phyloP scores from a whole-genome alignment of 768 basidiomycete genomes.

The Tulasnella sp. region DNA sequence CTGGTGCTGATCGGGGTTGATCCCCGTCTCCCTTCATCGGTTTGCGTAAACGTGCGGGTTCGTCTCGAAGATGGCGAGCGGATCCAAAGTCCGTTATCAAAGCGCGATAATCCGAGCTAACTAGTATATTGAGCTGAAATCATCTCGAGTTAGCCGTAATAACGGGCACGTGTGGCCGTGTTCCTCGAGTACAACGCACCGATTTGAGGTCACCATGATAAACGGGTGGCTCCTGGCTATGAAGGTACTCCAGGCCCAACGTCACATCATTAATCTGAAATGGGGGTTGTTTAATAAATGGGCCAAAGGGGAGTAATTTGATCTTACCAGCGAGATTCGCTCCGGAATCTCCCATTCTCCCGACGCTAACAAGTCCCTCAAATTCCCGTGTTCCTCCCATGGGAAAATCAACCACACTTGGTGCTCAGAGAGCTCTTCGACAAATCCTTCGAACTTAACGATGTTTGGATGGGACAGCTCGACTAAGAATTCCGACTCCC shows the following conservation, averaged over 20 bases:
- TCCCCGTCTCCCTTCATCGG: neutral
- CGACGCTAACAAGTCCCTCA: neutral
- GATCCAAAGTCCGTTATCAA: neutral
- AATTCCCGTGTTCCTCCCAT: neutral
- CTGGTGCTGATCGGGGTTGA: neutral
- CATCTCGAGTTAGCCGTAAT: neutral
- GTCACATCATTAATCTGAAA: neutral
- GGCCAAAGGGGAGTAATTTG: neutral
- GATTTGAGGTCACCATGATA: constrained; percentile 12
- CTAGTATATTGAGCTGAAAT: neutral
- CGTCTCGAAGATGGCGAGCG: neutral
- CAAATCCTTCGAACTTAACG: neutral
- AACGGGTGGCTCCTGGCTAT: neutral
- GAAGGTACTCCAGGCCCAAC: neutral
- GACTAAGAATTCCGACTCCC: neutral
- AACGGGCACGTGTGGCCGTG: neutral
- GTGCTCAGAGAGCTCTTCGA: neutral
- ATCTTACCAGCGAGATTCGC: neutral
- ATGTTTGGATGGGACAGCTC: neutral
- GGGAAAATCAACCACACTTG: neutral
- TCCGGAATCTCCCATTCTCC: neutral
- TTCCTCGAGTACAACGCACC: neutral
- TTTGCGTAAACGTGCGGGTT: neutral
- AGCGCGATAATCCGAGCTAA: neutral
- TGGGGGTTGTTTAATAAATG: neutral